Conservation (phyloP, 768 basidiomycete species). For the Crepidotus variabilis region DNA sequence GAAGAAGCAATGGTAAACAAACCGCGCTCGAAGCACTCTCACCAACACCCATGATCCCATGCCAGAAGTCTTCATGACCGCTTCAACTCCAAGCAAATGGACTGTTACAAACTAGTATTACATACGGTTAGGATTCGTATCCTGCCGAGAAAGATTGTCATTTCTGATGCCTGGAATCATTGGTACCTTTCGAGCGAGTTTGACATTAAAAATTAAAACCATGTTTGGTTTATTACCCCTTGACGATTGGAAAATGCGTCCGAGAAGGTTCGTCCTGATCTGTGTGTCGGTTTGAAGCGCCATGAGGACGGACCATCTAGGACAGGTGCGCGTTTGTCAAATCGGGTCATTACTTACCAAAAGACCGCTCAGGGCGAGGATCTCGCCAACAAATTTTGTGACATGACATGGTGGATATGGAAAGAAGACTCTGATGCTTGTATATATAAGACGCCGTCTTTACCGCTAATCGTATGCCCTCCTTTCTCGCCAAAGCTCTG, state of each 20-base stretch:
- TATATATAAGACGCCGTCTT: not conserved
- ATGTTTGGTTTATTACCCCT: not conserved
- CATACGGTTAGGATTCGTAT: no score
- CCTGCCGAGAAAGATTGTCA: not conserved
- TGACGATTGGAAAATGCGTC: not conserved
- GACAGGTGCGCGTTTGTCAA: not conserved
- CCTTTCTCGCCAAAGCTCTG: not conserved
- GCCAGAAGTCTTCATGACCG: not conserved
- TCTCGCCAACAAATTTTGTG: not conserved
- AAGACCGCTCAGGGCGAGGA: not conserved
- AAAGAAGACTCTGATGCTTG: not conserved
- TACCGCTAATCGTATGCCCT: not conserved
- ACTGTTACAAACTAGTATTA: not conserved
- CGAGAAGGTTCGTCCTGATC: not conserved
- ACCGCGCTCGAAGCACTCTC: not conserved
- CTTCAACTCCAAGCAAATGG: not conserved
- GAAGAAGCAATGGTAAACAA: not conserved
- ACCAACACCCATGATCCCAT: not conserved
- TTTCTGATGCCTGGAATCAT: not conserved
- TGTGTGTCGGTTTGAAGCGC: not conserved
- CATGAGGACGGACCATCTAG: not conserved
- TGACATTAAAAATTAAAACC: not conserved
- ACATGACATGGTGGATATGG: not conserved
- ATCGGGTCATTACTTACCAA: not conserved
- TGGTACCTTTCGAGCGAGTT: not conserved